Evolutionary conservation across 2,329 filamentous ascomycete species (phyloP).

Genomic region (Ophiostoma quercus): DNA sequence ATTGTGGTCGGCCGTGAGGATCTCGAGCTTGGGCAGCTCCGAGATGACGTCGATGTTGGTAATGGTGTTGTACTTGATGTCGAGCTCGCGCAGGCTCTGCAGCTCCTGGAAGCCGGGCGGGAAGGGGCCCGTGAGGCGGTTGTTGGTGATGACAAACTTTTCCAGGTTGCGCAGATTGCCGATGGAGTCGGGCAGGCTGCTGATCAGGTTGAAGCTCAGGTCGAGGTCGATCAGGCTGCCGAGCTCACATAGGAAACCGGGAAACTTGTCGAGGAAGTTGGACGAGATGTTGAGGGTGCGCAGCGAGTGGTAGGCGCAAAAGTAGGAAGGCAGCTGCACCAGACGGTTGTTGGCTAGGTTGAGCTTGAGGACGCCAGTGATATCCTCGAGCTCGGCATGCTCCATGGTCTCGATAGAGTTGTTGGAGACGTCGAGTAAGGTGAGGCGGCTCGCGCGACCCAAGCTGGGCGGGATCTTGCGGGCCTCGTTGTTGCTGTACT

Average conservation of each 20-base stretch:
- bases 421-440: slow-evolving; percentile 89
- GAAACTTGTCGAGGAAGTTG: slow-evolving; percentile 82
- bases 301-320: slow-evolving; percentile 71
- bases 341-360: slow-evolving; percentile 92
- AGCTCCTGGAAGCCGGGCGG: slow-evolving; percentile 69
- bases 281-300: slow-evolving; percentile 88
- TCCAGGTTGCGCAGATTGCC: slow-evolving; percentile 75
- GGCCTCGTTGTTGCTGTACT: slow-evolving; percentile 91
- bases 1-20: slow-evolving; percentile 87
- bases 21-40: slow-evolving; percentile 77
- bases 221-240: slow-evolving; percentile 85
- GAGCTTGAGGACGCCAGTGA: slow-evolving; percentile 75
- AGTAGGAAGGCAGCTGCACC: slow-evolving; percentile 71
- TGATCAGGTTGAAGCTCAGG: slow-evolving; percentile 92
- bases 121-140: slow-evolving; percentile 71
- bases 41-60: slow-evolving; percentile 83
- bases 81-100: slow-evolving; percentile 76
- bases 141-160: slow-evolving; percentile 92
- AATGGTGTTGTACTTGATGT: slow-evolving; percentile 89
- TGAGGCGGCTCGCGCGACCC: slow-evolving; percentile 72
- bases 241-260: slow-evolving; percentile 75
- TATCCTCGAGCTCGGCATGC: slow-evolving; percentile 70
- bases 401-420: slow-evolving; percentile 85
- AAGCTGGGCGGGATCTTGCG: slow-evolving; percentile 79
- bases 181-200: slow-evolving; percentile 68